Percentiles rank a stretch among this genome's conserved stretches.
These are phyloP conservation scores for Hypoxylon sp. DNA, from an alignment of 2,329 filamentous ascomycete genomes.

Conservation along the genomic window DNA sequence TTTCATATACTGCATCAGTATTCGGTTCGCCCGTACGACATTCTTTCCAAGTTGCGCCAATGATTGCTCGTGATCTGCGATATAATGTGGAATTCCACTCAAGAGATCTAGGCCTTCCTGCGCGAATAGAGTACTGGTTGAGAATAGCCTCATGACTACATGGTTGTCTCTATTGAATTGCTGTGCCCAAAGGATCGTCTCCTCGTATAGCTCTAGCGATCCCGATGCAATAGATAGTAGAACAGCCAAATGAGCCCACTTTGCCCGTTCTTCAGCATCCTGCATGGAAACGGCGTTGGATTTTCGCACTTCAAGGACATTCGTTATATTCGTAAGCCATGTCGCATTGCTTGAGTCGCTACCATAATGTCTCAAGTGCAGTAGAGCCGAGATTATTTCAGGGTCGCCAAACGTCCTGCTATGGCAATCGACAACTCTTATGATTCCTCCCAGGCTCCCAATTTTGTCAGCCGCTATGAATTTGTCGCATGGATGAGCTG, in stretches of 20 bases:
- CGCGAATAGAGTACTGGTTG: slow-evolving; percentile 2
- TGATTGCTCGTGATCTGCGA: neutral
- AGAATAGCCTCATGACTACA: slow-evolving; percentile 21
- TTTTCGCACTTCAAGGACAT: slow-evolving; percentile 12
- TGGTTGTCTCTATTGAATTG: slow-evolving; percentile 36
- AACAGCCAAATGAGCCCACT: slow-evolving; percentile 30
- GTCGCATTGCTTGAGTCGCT: neutral
- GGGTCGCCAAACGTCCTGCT: slow-evolving; percentile 6
- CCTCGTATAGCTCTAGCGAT: slow-evolving; percentile 33
- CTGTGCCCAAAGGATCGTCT: slow-evolving; percentile 40
- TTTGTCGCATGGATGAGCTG: slow-evolving; percentile 4
- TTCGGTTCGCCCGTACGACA: slow-evolving; percentile 33
- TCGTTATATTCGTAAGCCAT: neutral
- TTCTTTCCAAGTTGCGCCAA: slow-evolving; percentile 6
- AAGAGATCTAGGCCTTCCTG: slow-evolving; percentile 34
- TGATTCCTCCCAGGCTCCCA: neutral
- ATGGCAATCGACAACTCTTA: neutral
- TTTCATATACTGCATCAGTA: slow-evolving; percentile 35
- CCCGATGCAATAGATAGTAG: slow-evolving; percentile 40
- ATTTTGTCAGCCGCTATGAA: slow-evolving; percentile 9
- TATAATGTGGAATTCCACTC: slow-evolving; percentile 20
- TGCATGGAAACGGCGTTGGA: slow-evolving; percentile 7
- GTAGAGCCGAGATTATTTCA: slow-evolving; percentile 8
- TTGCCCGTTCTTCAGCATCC: slow-evolving; percentile 16
- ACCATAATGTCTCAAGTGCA: slow-evolving; percentile 3